Evolutionary conservation across 192 early-diverging fungal species (phyloP).

Genomic region (Anaeromyces robustus): DNA sequence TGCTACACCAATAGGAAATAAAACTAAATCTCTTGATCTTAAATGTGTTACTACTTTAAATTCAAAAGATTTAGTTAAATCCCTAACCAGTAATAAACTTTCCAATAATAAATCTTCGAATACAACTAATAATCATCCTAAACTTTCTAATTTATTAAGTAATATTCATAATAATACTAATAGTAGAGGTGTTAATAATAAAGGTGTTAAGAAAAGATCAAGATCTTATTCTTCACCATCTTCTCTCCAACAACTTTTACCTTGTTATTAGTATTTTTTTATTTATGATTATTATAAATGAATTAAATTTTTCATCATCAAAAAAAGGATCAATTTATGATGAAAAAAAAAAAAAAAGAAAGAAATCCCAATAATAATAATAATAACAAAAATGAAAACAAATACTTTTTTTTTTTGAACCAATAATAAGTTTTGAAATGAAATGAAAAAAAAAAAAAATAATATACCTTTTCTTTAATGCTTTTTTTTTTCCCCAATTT

Average conservation of each 20-base stretch:
- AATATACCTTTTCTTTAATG: no score
- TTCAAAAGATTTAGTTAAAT: neutral
- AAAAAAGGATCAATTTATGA: no score
- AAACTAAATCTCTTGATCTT: neutral
- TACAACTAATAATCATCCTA: neutral
- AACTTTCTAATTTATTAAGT: neutral
- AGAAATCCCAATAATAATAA: no score
- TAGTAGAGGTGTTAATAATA: neutral
- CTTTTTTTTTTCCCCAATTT: no score
- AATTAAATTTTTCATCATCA: no score
- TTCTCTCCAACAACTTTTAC: neutral
- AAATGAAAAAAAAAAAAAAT: no score
- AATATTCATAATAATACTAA: neutral
- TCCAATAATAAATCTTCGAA: neutral
- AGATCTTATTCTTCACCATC: neutral
- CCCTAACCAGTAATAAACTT: neutral
- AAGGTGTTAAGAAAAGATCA: neutral
- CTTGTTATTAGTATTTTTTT: neutral
- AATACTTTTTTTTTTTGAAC: no score
- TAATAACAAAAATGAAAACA: no score
- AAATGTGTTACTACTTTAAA: neutral
- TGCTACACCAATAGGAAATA: neutral
- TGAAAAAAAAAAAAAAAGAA: no score
- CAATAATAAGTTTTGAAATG: no score
- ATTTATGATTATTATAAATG: neutral